phyloP scores from a whole-genome alignment of 2,329 filamentous ascomycete genomes.

The Fusarium circinatum region DNA sequence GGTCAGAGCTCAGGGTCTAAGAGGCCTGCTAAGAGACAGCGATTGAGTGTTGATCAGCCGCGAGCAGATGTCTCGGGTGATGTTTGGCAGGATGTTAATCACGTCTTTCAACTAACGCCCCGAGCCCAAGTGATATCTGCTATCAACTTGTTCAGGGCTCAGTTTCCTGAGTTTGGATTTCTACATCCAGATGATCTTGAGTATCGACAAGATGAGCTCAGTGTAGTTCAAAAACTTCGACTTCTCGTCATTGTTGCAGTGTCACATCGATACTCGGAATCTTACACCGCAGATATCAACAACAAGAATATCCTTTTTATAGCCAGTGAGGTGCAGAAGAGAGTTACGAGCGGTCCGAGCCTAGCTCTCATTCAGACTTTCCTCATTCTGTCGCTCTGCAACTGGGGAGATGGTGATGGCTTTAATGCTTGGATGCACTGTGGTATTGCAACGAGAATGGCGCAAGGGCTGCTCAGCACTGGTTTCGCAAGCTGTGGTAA shows the following conservation, averaged over 20 bases:
- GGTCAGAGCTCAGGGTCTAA: neutral
- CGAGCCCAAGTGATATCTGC: conserved; percentile 18
- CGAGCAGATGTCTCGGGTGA: neutral
- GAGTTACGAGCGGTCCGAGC: conserved; percentile 20
- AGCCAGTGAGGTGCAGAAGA: conserved; percentile 26
- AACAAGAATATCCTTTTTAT: neutral
- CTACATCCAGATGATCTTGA: conserved; percentile 41
- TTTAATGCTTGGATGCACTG: conserved; percentile 45
- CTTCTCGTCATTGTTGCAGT: conserved; percentile 31
- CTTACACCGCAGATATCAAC: neutral
- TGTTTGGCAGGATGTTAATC: conserved; percentile 5
- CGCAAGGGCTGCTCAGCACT: conserved; percentile 36
- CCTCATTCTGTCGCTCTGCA: conserved; percentile 35
- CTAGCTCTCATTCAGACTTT: conserved; percentile 36
- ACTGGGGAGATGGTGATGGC: conserved; percentile 42
- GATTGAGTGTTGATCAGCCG: neutral
- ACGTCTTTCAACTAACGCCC: conserved; percentile 4
- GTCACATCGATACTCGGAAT: conserved; percentile 20
- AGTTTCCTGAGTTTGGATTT: conserved; percentile 42
- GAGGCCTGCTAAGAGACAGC: conserved; percentile 21
- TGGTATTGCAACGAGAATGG: conserved; percentile 40
- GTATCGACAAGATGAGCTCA: conserved; percentile 15
- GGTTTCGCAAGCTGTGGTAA: conserved; percentile 28
- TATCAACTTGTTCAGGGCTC: conserved; percentile 27
- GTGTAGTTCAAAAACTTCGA: conserved; percentile 19